Conservation (phyloP, 2,329 filamentous ascomycete genomes). For the Basipetospora chlamydospora region DNA sequence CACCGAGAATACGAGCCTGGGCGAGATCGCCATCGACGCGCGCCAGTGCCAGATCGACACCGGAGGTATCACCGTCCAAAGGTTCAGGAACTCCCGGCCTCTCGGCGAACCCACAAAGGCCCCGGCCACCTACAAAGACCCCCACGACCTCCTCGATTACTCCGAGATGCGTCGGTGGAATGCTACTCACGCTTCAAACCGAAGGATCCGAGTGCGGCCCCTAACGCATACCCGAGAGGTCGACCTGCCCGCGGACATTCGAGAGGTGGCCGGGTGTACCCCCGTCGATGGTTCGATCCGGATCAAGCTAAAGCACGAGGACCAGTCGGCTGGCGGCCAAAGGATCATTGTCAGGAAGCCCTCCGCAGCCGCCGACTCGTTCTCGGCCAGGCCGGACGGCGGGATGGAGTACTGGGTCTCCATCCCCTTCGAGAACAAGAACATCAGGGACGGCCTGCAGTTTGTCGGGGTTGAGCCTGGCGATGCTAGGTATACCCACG, state of each 20-base stretch:
- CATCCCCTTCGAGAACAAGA: constrained; percentile 64
- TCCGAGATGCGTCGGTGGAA: constrained; percentile 46
- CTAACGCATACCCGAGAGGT: constrained; percentile 34
- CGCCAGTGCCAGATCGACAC: constrained; percentile 46
- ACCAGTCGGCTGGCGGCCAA: constrained; percentile 18
- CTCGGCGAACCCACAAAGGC: constrained; percentile 20
- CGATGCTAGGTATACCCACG: constrained; percentile 76
- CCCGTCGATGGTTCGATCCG: constrained; percentile 38
- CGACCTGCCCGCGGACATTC: constrained; percentile 39
- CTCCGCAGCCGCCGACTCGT: constrained; percentile 8
- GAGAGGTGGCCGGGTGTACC: constrained; percentile 39
- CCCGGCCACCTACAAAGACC: constrained; percentile 38
- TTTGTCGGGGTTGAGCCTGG: constrained; percentile 75
- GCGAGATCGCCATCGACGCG: constrained; percentile 44
- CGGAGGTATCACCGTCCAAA: constrained; percentile 36
- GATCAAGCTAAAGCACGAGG: constrained; percentile 20
- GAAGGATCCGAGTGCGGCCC: constrained; percentile 49
- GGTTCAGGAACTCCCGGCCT: constrained; percentile 14
- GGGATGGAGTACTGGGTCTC: constrained; percentile 32
- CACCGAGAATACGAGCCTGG: constrained; percentile 39
- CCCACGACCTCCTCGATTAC: constrained; percentile 50
- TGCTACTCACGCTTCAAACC: constrained; percentile 62
- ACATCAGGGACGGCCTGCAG: constrained; percentile 73
- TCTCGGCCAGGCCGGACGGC: constrained; percentile 15
- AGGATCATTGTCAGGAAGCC: constrained; percentile 29